phyloP scores from a whole-genome alignment of 768 basidiomycete genomes.

The Coprinopsis sp. region DNA sequence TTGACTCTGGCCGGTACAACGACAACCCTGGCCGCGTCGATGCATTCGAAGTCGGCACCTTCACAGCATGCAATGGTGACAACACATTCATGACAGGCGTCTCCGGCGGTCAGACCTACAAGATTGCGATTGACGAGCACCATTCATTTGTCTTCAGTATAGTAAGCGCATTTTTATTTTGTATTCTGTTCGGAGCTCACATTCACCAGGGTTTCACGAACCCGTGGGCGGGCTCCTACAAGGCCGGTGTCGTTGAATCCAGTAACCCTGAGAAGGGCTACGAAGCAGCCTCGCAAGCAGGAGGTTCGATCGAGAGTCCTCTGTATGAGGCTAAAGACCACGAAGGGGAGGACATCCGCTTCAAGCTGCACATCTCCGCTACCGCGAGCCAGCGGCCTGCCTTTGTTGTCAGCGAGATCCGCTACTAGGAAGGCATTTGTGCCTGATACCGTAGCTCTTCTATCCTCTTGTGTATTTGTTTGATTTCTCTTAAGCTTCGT shows the following conservation, averaged over 20 bases:
- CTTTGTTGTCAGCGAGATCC: background rate
- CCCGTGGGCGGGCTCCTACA: background rate
- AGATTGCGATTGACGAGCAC: background rate
- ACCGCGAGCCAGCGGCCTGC: background rate
- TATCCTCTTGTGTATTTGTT: too few relatives aligned
- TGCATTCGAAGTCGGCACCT: background rate
- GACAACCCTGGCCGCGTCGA: background rate
- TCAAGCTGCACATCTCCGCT: background rate
- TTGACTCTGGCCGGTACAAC: background rate
- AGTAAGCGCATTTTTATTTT: background rate
- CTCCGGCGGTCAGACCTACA: background rate
- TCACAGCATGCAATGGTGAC: background rate
- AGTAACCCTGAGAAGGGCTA: background rate
- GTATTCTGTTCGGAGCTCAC: background rate
- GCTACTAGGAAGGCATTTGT: too few relatives aligned
- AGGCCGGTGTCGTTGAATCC: background rate
- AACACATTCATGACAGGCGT: background rate
- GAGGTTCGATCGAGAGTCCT: background rate
- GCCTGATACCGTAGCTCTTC: too few relatives aligned
- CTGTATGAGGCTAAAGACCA: background rate
- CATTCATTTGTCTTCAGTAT: background rate
- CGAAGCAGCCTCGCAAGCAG: background rate
- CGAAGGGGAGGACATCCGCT: background rate
- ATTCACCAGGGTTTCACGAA: background rate
- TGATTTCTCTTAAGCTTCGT: too few relatives aligned